Evolutionary conservation across 352 stramenopile species (phyloP), one percentile per base, ranked within the genome.

Genomic region (Globisporangium ultimum): DNA sequence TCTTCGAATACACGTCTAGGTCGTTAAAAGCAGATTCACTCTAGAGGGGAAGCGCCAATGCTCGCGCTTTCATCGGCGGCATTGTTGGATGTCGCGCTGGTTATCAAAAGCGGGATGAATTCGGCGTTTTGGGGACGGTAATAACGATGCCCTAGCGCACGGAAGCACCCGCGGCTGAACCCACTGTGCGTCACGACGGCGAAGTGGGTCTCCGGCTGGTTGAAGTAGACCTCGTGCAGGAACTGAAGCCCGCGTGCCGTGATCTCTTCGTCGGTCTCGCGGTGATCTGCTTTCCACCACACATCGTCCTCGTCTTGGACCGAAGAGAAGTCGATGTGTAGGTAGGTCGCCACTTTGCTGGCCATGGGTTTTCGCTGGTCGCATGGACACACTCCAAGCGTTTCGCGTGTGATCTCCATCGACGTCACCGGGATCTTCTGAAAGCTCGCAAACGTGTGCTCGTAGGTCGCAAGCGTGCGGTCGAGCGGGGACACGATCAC

Each of bases 401-500:
- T 91, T 70, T 91, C 80, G 4, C 80, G 66, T 10, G 70, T 68
- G 7, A 82, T 61, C 63, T 91, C 80, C 43, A 88, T 64, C 4
- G 79, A 72, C 0, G 63, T 75, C 50, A 85, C 76, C 28, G 78
- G 78, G 4, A 80, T 61, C 8, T 75, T 48, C 15, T 61, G 45
- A 1, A 70, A 28, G 8, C 60, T 55, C 0, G 60, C 18, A 24
- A 80, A 83, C 48, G 77, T 71, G 8, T 70, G 62, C 24, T 74
- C 67, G 54, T 80, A 87, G 21, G 80, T 91, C 55, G 85, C 58
- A 14, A 91, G 58, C 48, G 80, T 91, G 24, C 80, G 78, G 50
- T 87, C 80, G 24, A 91, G 62, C 38, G 80, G 80, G 21, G 78
- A 91, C 38, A 91, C 78, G 51, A 88, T 72, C 12, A 91, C 64